These are phyloP conservation scores for Neonectria neomacrospora DNA, from an alignment of 2,329 filamentous ascomycete genomes.

Conservation along the genomic window DNA sequence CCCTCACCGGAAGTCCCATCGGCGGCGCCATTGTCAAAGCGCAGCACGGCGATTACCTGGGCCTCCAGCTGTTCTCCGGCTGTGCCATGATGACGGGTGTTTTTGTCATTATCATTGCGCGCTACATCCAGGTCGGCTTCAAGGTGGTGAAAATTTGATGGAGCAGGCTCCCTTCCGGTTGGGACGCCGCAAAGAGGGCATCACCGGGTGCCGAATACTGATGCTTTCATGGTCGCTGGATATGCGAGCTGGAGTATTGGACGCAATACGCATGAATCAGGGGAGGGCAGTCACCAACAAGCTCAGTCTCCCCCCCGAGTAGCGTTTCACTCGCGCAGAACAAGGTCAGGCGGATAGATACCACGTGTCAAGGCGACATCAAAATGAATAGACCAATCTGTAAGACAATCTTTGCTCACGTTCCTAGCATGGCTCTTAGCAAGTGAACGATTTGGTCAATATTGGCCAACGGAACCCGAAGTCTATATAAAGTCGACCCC, in stretches of 20 bases:
- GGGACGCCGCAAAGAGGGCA: not conserved
- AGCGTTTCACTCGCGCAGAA: slow-evolving; percentile 2
- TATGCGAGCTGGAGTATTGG: not conserved
- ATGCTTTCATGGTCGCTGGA: not conserved
- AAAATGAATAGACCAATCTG: slow-evolving; percentile 1
- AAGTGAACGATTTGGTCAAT: not conserved
- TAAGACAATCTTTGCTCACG: not conserved
- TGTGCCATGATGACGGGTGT: slow-evolving; percentile 54
- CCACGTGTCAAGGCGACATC: not conserved
- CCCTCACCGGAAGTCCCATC: slow-evolving; percentile 74
- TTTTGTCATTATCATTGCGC: slow-evolving; percentile 45
- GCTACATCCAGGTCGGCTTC: slow-evolving; percentile 51
- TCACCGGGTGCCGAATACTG: not conserved
- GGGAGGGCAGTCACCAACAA: not conserved
- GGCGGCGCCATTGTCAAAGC: slow-evolving; percentile 68
- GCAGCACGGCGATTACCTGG: slow-evolving; percentile 64
- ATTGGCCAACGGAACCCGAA: not conserved
- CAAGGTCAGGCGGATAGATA: slow-evolving; percentile 11
- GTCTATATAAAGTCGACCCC: not conserved
- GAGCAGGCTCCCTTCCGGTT: not conserved
- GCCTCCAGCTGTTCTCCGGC: slow-evolving; percentile 74
- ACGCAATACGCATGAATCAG: slow-evolving; percentile 10
- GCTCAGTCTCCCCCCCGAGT: not conserved
- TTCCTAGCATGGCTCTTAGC: not conserved
- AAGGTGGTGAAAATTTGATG: slow-evolving; percentile 49